Evolutionary conservation across 2,329 filamentous ascomycete genomes (phyloP), one percentile per base, ranked within the genome.

Genomic region (Neonectria magnoliae): DNA sequence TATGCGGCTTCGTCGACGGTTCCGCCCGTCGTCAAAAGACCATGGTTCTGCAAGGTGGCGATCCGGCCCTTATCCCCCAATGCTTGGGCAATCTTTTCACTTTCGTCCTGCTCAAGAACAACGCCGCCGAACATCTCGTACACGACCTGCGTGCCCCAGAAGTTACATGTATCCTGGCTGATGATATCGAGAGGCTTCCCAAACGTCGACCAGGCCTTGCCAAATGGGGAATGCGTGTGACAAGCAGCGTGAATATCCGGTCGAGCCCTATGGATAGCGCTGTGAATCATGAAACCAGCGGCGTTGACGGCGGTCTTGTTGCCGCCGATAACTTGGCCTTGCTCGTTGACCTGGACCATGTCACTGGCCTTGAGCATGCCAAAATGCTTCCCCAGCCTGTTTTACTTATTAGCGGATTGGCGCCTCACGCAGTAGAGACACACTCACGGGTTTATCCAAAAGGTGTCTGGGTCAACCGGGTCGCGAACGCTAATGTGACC

Each of bases 1-100:
- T 87, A 91, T 0, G 87, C 87, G 1, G 89, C 89, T 72, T 91
- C 88, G 66, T 91, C 89, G 1, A 91, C 88, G 0, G 88, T 91
- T 2, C 72, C 73, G 1, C 89, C 89, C 0, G 88, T 87, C 0
- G 88, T 90, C 52, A 91, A 72, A 14, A 91, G 75, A 0, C 89
- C 89, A 72, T 91, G 89, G 68, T 91, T 91, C 55, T 86, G 78
- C 42, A 91, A 76, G 31, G 91, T 87, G 66, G 86, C 78, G 1
- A 81, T 86, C 68, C 77, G 86, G 41, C 81, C 82, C 0, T 81
- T 76, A 3, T 66, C 57, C 0, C 89, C 89, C 2, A 91, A 73
- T 0, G 87, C 84, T 16, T 79, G 77, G 0, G 87, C 88, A 56
- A 91, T 82, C 14, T 82, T 80, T 48, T 82, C 72, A 0, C 87